Percentiles rank a stretch among this genome's conserved stretches.
Conservation (phyloP, 148 eudicot species). For the Cornus kousa region DNA sequence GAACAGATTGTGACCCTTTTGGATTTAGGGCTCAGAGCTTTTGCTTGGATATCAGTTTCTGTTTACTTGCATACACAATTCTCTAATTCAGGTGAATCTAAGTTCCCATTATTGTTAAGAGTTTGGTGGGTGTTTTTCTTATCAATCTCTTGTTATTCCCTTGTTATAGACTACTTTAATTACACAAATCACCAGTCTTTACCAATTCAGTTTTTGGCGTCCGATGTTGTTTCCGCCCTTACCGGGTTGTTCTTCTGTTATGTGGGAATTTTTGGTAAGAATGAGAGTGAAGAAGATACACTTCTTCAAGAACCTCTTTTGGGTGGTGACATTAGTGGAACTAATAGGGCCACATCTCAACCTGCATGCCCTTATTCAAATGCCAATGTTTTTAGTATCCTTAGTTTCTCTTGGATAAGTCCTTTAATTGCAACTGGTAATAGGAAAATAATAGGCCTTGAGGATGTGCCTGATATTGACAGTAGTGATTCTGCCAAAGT, state of each 20-base stretch:
- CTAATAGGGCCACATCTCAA: background rate
- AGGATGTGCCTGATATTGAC: background rate
- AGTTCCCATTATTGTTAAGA: background rate
- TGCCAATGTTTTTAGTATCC: background rate
- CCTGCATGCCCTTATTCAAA: background rate
- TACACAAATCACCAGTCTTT: background rate
- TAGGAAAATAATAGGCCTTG: background rate
- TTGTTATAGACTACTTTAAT: conserved; percentile 20
- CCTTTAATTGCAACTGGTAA: background rate
- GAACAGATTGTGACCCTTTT: background rate
- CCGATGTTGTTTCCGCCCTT: conserved; percentile 30
- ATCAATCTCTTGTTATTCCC: conserved; percentile 40
- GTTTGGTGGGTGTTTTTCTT: conserved; percentile 28
- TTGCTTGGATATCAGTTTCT: background rate
- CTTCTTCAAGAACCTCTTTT: conserved; percentile 31
- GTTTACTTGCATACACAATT: background rate
- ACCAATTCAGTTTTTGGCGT: conserved; percentile 20
- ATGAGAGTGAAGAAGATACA: conserved; percentile 4
- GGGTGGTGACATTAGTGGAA: conserved; percentile 10
- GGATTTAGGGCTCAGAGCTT: background rate
- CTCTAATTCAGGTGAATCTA: background rate
- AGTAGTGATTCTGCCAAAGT: background rate
- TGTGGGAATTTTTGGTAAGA: conserved; percentile 26
- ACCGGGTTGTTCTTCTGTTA: conserved; percentile 27
- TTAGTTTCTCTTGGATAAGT: background rate